These are phyloP conservation scores for Pythium graminicola DNA, from an alignment of 352 stramenopile genomes.

Conservation along the genomic window DNA sequence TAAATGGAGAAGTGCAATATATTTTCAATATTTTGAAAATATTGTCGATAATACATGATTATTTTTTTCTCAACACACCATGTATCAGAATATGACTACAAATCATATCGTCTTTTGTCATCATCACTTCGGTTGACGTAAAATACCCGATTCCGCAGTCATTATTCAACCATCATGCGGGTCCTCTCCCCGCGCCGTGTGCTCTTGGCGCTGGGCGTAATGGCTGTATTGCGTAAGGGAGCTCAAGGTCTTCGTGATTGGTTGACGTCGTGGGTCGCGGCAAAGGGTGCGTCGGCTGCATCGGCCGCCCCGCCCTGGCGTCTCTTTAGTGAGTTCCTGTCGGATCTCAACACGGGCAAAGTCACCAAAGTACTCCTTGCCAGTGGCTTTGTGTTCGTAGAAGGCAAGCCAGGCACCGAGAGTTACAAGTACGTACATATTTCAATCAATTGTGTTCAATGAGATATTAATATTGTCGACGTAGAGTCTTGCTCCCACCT, in stretches of 20 bases:
- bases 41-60: no score
- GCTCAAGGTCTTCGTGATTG: constrained; percentile 26
- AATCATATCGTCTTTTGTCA: no score
- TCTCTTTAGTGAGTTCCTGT: constrained; percentile 69
- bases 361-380: constrained; percentile 65
- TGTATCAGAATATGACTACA: no score
- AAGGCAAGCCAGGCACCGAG: constrained; percentile 32
- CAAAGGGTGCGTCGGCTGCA: constrained; percentile 8
- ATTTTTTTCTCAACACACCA: no score
- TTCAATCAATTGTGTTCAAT: not conserved
- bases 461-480: not conserved
- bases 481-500: constrained; percentile 64
- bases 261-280: constrained; percentile 20
- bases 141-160: no score
- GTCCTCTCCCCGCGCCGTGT: constrained; percentile 22
- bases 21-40: no score
- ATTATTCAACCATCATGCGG: not conserved
- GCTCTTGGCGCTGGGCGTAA: constrained; percentile 33
- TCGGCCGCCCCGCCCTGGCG: constrained; percentile 30
- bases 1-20: no score
- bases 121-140: no score
- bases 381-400: constrained; percentile 48
- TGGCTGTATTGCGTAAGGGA: constrained; percentile 37
- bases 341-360: constrained; percentile 37
- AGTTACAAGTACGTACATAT: constrained; percentile 47